Conservation (phyloP, 441 rosid genomes). For the Daphne laureola region DNA sequence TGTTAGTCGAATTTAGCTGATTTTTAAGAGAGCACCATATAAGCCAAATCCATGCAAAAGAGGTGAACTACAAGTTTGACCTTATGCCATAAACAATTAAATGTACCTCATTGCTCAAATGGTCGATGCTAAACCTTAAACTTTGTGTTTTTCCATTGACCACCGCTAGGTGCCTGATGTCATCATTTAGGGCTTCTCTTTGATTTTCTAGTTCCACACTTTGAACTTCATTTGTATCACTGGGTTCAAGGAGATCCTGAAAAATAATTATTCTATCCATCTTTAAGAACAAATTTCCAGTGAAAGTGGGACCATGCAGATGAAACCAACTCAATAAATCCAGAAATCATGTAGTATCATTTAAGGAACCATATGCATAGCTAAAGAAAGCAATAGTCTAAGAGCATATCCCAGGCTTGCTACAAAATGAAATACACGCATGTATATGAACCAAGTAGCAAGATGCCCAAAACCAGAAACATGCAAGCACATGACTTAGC, state of each 20-base stretch:
- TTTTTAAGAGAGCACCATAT: not conserved
- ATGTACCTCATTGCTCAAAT: slow-evolving; percentile 75
- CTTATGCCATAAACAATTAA: slow-evolving; percentile 11
- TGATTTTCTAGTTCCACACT: slow-evolving; percentile 27
- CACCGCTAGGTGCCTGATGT: slow-evolving; percentile 43
- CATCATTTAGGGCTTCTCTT: slow-evolving; percentile 29
- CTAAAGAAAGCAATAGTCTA: no score
- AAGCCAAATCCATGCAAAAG: slow-evolving; percentile 1
- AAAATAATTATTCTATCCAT: slow-evolving; percentile 21
- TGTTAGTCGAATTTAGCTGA: slow-evolving; percentile 6
- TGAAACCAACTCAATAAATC: no score
- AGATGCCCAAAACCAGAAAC: not conserved
- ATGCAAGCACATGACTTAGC: not conserved
- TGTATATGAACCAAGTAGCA: slow-evolving; percentile 1
- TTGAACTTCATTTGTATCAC: slow-evolving; percentile 32
- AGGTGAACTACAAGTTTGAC: not conserved
- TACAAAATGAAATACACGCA: no score
- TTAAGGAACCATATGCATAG: no score
- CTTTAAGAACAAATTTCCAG: slow-evolving; percentile 11
- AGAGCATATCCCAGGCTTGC: no score
- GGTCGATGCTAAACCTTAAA: slow-evolving; percentile 85
- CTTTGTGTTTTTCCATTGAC: slow-evolving; percentile 58
- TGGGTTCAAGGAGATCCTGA: slow-evolving; percentile 41
- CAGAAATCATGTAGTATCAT: no score
- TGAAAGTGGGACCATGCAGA: not conserved